Evolutionary conservation across 2,329 filamentous ascomycete genomes (phyloP).

Genomic region (Penicillium sp.): DNA sequence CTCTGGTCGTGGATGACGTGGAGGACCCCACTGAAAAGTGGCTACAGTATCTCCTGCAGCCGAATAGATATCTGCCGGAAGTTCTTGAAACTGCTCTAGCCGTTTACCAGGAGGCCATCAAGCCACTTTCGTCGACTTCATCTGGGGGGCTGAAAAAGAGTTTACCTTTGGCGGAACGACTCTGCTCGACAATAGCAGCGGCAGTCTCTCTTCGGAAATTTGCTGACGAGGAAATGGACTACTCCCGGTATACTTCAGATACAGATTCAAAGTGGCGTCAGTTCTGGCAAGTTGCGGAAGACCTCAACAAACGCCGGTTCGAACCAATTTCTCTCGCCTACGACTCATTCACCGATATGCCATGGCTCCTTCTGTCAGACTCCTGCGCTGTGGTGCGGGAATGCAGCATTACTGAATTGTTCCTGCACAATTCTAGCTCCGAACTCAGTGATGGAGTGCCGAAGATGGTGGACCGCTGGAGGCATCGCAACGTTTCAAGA

Average conservation of each 20-base stretch:
- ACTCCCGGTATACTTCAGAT: conserved; percentile 69
- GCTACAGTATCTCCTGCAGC: conserved; percentile 78
- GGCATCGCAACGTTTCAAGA: conserved; percentile 41
- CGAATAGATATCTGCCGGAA: conserved; percentile 74
- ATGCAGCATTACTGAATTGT: conserved; percentile 73
- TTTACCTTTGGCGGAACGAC: conserved; percentile 68
- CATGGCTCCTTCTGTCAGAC: conserved; percentile 84
- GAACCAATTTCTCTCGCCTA: conserved; percentile 77
- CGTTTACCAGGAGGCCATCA: conserved; percentile 70
- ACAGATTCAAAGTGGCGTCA: conserved; percentile 83
- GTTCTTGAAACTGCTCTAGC: conserved; percentile 80
- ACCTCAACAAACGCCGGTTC: conserved; percentile 80
- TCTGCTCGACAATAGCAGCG: conserved; percentile 69
- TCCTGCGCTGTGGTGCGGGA: conserved; percentile 74
- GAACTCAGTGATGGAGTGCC: conserved; percentile 38
- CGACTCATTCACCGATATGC: conserved; percentile 67
- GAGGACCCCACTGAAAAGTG: conserved; percentile 77
- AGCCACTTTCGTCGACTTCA: conserved; percentile 35
- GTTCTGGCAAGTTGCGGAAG: conserved; percentile 80
- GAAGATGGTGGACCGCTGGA: conserved; percentile 43
- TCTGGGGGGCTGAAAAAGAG: conserved; percentile 46
- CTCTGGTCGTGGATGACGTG: conserved; percentile 62
- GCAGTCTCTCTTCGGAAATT: conserved; percentile 64
- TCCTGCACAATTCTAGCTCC: conserved; percentile 64
- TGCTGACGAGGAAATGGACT: conserved; percentile 66